A percentile compares a stretch with the other conserved stretches of the same genome.
These are phyloP conservation scores for Leishmania amazonensis DNA, from an alignment of 208 protist genomes.

Conservation along the genomic window DNA sequence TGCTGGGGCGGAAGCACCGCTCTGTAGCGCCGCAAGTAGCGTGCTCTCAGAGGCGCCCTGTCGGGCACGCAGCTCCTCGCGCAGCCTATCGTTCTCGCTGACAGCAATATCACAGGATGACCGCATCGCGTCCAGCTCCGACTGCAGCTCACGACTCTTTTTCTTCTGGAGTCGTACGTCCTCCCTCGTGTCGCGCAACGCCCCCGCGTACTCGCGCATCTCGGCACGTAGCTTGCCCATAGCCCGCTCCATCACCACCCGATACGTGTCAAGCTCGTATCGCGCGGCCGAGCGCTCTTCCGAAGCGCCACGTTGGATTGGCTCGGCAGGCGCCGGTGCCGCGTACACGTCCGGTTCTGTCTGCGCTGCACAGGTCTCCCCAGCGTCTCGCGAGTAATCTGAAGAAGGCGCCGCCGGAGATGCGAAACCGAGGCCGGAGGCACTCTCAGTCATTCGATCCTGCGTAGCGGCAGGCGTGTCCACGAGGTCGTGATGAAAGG, in stretches of 20 bases:
- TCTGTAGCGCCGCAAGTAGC: conserved; percentile 5
- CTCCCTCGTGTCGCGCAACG: conserved; percentile 35
- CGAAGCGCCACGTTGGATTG: conserved; percentile 15
- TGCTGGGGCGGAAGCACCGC: background rate
- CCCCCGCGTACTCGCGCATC: conserved; percentile 28
- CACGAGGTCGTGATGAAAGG: conserved; percentile 2
- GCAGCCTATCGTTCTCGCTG: conserved; percentile 18
- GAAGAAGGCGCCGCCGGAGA: background rate
- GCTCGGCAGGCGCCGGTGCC: conserved; percentile 2
- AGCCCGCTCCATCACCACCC: conserved; percentile 53
- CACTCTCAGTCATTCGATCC: background rate
- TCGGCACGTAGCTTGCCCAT: conserved; percentile 52
- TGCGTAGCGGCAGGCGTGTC: conserved; percentile 6
- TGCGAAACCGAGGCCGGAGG: background rate
- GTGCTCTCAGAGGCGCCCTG: background rate
- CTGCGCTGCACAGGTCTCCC: background rate
- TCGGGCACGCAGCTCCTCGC: conserved; percentile 1
- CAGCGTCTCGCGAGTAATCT: background rate
- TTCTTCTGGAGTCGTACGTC: conserved; percentile 20
- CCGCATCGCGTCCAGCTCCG: conserved; percentile 7
- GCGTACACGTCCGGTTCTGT: background rate
- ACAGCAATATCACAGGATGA: background rate
- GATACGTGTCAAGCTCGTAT: conserved; percentile 64
- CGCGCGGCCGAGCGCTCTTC: conserved; percentile 23
- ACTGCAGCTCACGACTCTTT: conserved; percentile 15